Percentiles rank a stretch among this genome's conserved stretches.
phyloP scores from a whole-genome alignment of 2,329 filamentous ascomycete species.

The Alternaria gansuensis region DNA sequence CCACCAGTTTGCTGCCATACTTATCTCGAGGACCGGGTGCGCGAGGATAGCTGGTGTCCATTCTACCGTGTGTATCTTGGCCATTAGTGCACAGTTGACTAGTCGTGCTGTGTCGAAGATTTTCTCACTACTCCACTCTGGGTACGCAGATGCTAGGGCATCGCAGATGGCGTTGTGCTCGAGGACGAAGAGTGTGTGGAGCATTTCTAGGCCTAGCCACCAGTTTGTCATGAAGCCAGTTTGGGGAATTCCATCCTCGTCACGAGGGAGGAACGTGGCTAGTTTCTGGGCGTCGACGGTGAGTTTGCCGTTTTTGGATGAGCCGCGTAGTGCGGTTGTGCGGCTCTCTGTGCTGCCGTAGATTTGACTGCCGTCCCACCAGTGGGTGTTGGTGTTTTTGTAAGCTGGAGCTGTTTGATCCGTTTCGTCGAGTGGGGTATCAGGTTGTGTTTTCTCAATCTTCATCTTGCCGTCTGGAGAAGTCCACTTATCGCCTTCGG shows the following conservation, averaged over 20 bases:
- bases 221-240: constrained; percentile 59
- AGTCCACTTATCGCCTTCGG: constrained; percentile 49
- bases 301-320: constrained; percentile 53
- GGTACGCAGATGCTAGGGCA: constrained; percentile 48
- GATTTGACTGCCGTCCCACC: constrained; percentile 61
- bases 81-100: constrained; percentile 59
- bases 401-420: constrained; percentile 50
- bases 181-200: constrained; percentile 59
- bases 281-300: constrained; percentile 46
- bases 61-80: constrained; percentile 61
- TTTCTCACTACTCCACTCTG: constrained; percentile 53
- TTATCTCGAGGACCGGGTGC: constrained; percentile 56
- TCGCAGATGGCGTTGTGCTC: constrained; percentile 60
- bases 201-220: constrained; percentile 59
- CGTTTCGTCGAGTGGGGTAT: constrained; percentile 36
- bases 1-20: constrained; percentile 60
- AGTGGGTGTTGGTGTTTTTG: constrained; percentile 56
- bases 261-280: constrained; percentile 54
- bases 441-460: constrained; percentile 50
- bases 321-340: constrained; percentile 51
- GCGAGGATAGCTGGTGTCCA: constrained; percentile 61
- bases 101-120: constrained; percentile 59
- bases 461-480: constrained; percentile 47
- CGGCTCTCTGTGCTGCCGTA: constrained; percentile 55
- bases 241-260: constrained; percentile 50